phyloP scores from a whole-genome alignment of 148 eudicot genomes.

The Chenopodium formosanum region DNA sequence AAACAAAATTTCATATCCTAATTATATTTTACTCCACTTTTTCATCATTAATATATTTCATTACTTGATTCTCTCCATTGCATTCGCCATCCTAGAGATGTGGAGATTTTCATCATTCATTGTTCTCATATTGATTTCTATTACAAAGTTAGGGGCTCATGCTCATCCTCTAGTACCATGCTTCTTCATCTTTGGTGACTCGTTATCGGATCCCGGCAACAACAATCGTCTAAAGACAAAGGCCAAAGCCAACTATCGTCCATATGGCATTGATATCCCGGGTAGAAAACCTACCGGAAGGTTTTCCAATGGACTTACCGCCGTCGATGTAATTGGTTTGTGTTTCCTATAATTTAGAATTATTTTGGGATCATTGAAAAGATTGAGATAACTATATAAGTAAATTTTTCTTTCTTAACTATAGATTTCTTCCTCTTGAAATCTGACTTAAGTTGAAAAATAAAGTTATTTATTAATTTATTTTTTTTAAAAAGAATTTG shows the following conservation, averaged over 20 bases:
- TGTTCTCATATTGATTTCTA: neutral
- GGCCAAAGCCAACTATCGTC: conserved; percentile 31
- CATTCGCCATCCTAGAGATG: neutral
- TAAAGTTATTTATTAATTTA: too few relatives aligned
- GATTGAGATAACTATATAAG: too few relatives aligned
- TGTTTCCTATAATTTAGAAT: too few relatives aligned
- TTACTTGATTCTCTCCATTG: neutral
- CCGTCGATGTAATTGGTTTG: conserved; percentile 26
- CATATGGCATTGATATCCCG: conserved; percentile 35
- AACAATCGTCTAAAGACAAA: conserved; percentile 29
- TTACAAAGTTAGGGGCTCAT: neutral
- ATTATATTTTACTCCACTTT: neutral
- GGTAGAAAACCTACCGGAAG: conserved; percentile 21
- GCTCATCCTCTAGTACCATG: conserved; percentile 32
- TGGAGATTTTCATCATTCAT: conserved; percentile 4
- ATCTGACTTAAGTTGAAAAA: too few relatives aligned
- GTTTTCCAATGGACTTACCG: conserved; percentile 31
- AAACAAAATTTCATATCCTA: neutral
- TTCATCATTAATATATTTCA: neutral
- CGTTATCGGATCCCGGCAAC: conserved; percentile 31
- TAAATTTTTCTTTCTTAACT: too few relatives aligned
- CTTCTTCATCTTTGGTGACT: conserved; percentile 34
- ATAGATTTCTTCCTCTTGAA: too few relatives aligned
- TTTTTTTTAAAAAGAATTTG: too few relatives aligned
- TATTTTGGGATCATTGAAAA: too few relatives aligned